Evolutionary conservation across 768 basidiomycete species (phyloP).

Genomic region (Lactarius sanguifluus): DNA sequence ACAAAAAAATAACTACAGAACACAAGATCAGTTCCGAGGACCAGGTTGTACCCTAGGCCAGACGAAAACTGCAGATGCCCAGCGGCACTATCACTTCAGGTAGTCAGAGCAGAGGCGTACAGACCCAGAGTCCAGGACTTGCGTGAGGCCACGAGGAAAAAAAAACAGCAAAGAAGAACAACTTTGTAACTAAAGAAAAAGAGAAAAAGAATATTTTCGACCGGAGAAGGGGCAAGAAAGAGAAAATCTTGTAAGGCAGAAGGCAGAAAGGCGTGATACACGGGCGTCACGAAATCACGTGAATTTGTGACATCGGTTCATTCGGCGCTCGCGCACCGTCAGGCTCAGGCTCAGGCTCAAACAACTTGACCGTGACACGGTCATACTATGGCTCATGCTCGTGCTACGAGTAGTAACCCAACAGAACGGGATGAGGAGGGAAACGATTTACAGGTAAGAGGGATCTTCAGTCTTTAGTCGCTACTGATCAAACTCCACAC

Average conservation of each 20-base stretch:
- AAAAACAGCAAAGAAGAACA: background rate
- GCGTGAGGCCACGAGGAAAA: background rate
- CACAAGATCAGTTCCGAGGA: background rate
- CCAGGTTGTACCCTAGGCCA: background rate
- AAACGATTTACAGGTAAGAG: background rate
- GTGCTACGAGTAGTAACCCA: background rate
- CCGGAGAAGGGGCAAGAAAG: too few relatives aligned
- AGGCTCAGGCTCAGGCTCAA: too few relatives aligned
- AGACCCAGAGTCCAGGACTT: background rate
- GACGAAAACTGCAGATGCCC: background rate
- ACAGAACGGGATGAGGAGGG: background rate
- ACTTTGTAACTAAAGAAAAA: too few relatives aligned
- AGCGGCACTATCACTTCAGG: background rate
- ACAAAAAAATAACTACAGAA: background rate
- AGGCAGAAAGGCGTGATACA: background rate
- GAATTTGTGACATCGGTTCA: background rate
- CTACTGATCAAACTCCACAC: background rate
- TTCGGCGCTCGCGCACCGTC: background rate
- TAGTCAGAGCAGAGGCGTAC: background rate
- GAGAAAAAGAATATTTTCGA: too few relatives aligned
- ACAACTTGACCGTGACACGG: too few relatives aligned
- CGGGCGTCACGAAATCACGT: background rate
- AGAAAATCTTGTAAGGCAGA: background rate
- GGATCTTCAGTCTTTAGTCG: background rate
- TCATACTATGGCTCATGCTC: background rate